Evolutionary conservation across 2,329 filamentous ascomycete species (phyloP).

Genomic region (Chaetomiaceae sp.): DNA sequence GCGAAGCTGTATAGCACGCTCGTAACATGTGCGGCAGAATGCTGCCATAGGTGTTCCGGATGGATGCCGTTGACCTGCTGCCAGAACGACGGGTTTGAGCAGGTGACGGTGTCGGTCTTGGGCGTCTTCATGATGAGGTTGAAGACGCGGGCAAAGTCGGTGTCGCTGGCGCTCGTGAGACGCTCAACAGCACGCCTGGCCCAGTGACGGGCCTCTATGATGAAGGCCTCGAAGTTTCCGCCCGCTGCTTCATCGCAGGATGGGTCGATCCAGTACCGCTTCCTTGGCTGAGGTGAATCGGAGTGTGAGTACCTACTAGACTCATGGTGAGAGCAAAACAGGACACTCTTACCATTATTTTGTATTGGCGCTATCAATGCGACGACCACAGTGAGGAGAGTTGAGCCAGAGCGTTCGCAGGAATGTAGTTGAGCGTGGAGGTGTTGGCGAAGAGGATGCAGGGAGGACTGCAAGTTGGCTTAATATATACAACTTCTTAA

Average conservation of each 20-base stretch:
- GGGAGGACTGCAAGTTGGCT: too few relatives aligned
- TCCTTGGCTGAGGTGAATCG: background rate
- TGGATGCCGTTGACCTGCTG: background rate
- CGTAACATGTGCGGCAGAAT: background rate
- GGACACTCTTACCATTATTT: too few relatives aligned
- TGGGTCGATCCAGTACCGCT: conserved; percentile 11
- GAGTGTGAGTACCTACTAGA: too few relatives aligned
- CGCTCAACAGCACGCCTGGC: background rate
- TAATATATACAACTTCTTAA: too few relatives aligned
- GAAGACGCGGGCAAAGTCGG: conserved; percentile 29
- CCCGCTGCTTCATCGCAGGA: conserved; percentile 3
- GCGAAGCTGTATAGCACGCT: conserved; percentile 1
- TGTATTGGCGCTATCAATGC: too few relatives aligned
- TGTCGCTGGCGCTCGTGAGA: background rate
- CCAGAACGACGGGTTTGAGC: background rate
- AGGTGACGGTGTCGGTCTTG: background rate
- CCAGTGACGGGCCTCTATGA: conserved; percentile 7
- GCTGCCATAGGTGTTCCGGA: background rate
- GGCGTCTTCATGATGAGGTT: conserved; percentile 11
- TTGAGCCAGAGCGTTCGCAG: too few relatives aligned
- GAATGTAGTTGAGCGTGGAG: too few relatives aligned
- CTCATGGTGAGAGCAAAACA: too few relatives aligned
- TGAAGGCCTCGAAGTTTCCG: background rate
- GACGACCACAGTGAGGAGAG: too few relatives aligned
- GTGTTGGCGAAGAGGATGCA: too few relatives aligned